A percentile compares a stretch with the other conserved stretches of the same genome.
phyloP scores from a whole-genome alignment of 2,329 filamentous ascomycete species.

The Diaporthe caulivora region DNA sequence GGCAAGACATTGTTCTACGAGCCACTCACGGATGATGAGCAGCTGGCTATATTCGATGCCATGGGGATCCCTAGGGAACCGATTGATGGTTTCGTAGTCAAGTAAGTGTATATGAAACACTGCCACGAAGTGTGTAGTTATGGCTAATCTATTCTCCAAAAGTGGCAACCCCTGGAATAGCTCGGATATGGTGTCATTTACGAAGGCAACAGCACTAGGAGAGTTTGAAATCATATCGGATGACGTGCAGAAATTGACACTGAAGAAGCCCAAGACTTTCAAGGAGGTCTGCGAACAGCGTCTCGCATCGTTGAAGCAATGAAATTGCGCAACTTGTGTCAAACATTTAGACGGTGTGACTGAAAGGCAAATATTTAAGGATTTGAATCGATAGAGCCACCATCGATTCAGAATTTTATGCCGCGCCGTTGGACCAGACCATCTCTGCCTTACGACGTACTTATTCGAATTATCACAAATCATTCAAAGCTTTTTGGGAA shows the following conservation, averaged over 20 bases:
- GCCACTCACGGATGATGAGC: slow-evolving; percentile 9
- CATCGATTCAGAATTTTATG: too few relatives aligned
- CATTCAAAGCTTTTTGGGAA: too few relatives aligned
- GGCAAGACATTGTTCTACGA: slow-evolving; percentile 4
- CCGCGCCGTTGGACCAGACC: too few relatives aligned
- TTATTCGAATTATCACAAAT: too few relatives aligned
- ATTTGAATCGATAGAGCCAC: neutral
- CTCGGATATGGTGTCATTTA: slow-evolving; percentile 15
- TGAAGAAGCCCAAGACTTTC: neutral
- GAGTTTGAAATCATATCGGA: slow-evolving; percentile 17
- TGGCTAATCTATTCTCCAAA: neutral
- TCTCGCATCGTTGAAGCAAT: neutral
- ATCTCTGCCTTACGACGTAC: too few relatives aligned
- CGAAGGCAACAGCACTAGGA: slow-evolving; percentile 6
- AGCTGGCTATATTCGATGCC: slow-evolving; percentile 8
- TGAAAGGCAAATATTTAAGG: too few relatives aligned
- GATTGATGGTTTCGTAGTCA: neutral
- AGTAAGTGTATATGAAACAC: neutral
- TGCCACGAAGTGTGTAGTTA: neutral
- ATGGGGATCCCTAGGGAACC: slow-evolving; percentile 8
- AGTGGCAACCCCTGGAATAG: slow-evolving; percentile 21
- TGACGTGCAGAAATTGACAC: slow-evolving; percentile 8
- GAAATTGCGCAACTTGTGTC: neutral
- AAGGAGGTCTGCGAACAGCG: slow-evolving; percentile 12
- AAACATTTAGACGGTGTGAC: too few relatives aligned